Evolutionary conservation across 2,329 filamentous ascomycete genomes (phyloP).

Genomic region (Scolecobasidium constrictum): DNA sequence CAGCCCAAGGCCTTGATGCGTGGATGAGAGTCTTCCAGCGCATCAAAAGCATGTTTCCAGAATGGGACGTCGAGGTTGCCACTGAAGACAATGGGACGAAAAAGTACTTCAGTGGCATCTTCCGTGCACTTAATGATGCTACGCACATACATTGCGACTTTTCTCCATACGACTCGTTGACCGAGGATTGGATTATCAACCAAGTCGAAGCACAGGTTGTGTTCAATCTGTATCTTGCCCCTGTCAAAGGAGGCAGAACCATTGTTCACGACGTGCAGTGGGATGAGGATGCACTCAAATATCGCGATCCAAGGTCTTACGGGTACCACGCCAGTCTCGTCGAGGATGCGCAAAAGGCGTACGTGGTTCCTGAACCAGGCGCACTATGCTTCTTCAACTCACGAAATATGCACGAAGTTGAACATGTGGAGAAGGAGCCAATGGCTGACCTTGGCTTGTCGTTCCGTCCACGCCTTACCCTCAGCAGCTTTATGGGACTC

Average conservation of each 20-base stretch:
- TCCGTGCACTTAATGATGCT: constrained; percentile 7
- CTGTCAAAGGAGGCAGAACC: constrained; percentile 6
- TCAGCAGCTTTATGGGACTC: neutral
- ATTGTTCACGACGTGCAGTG: constrained; percentile 9
- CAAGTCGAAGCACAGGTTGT: constrained; percentile 9
- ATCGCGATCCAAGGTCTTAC: constrained; percentile 7
- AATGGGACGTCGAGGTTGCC: constrained; percentile 9
- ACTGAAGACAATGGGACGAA: constrained; percentile 2
- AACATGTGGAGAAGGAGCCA: neutral
- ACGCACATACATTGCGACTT: constrained; percentile 10
- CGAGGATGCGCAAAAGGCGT: neutral
- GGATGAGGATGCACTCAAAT: constrained; percentile 7
- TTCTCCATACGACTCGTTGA: constrained; percentile 10
- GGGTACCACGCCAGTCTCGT: constrained; percentile 3
- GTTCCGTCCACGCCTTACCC: neutral
- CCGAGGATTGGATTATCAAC: constrained; percentile 10
- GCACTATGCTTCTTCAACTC: neutral
- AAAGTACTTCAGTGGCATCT: constrained; percentile 10
- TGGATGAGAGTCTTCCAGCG: constrained; percentile 4
- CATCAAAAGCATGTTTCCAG: constrained; percentile 8
- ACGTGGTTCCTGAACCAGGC: neutral
- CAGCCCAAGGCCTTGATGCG: constrained; percentile 1
- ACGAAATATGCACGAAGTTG: neutral
- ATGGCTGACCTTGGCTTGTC: neutral
- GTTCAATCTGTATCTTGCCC: constrained; percentile 10